phyloP scores from a whole-genome alignment of 2,329 filamentous ascomycete genomes.

The Botrytis byssoidea region DNA sequence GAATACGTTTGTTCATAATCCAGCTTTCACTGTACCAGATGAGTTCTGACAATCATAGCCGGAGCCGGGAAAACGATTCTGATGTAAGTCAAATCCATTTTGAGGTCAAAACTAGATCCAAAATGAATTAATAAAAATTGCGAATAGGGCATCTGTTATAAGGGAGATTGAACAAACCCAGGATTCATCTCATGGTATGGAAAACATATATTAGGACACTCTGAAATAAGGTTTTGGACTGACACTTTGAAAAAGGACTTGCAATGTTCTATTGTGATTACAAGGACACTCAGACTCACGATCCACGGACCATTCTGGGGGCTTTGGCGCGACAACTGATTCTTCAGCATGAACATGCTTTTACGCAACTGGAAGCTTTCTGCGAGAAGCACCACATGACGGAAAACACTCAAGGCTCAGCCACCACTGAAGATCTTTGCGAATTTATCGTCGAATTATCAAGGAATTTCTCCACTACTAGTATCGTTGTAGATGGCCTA shows the following conservation, averaged over 20 bases:
- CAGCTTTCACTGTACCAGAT: neutral
- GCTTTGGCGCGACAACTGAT: conserved; percentile 34
- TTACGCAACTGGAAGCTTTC: conserved; percentile 21
- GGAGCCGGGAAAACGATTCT: conserved; percentile 30
- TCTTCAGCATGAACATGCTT: conserved; percentile 32
- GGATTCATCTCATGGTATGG: neutral
- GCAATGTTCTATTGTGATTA: conserved; percentile 20
- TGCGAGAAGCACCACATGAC: conserved; percentile 5
- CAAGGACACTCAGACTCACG: conserved; percentile 13
- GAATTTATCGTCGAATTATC: conserved; percentile 15
- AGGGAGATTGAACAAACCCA: conserved; percentile 14
- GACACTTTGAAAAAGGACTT: conserved; percentile 18
- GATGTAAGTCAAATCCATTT: conserved; percentile 1
- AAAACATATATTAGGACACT: conserved; percentile 16
- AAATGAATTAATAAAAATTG: neutral
- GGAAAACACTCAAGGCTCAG: neutral
- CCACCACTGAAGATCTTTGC: conserved; percentile 14
- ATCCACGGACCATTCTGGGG: conserved; percentile 25
- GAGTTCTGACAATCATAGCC: conserved; percentile 9
- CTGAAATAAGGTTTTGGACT: neutral
- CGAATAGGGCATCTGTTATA: conserved; percentile 17
- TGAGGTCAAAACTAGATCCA: neutral
- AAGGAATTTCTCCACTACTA: conserved; percentile 24
- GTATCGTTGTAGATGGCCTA: conserved; percentile 36
- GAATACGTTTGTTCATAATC: conserved; percentile 25